Conservation (phyloP, 495 filamentous ascomycete genomes). For the Aspergillus ostianus region DNA sequence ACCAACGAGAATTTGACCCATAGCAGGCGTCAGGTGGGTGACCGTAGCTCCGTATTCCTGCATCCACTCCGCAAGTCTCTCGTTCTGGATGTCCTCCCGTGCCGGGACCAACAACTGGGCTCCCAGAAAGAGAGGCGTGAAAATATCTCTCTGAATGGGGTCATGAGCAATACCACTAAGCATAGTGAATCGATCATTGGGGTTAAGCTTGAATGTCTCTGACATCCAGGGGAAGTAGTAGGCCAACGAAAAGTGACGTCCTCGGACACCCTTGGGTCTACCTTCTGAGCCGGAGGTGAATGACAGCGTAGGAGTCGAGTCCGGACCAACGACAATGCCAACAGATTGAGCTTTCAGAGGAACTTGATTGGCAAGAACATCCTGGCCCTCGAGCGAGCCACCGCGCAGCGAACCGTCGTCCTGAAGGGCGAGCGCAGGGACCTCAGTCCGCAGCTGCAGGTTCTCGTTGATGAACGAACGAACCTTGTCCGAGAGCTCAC, state of each 20-base stretch:
- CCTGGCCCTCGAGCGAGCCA: conserved; percentile 61
- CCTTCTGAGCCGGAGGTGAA: conserved; percentile 91
- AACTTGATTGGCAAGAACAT: conserved; percentile 59
- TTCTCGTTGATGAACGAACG: conserved; percentile 72
- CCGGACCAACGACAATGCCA: conserved; percentile 82
- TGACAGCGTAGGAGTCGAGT: conserved; percentile 76
- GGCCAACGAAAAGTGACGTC: conserved; percentile 82
- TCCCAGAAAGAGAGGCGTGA: conserved; percentile 88
- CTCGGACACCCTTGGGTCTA: conserved; percentile 80
- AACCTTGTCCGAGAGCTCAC: conserved; percentile 66
- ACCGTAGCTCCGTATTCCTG: conserved; percentile 72
- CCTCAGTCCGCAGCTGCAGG: conserved; percentile 67
- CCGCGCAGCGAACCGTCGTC: conserved; percentile 75
- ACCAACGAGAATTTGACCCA: conserved; percentile 94
- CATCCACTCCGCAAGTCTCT: conserved; percentile 92
- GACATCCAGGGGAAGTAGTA: conserved; percentile 96
- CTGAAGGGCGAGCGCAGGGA: conserved; percentile 72
- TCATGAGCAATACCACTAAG: conserved; percentile 83
- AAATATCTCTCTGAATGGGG: conserved; percentile 89
- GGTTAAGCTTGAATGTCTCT: conserved; percentile 69
- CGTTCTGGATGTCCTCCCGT: conserved; percentile 83
- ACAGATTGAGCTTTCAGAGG: conserved; percentile 56
- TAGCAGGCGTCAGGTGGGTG: conserved; percentile 88
- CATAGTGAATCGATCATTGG: conserved; percentile 80
- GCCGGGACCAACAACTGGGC: conserved; percentile 79